These are phyloP conservation scores for Fusarium ambrosium DNA, from an alignment of 2,329 filamentous ascomycete genomes.

Conservation along the genomic window DNA sequence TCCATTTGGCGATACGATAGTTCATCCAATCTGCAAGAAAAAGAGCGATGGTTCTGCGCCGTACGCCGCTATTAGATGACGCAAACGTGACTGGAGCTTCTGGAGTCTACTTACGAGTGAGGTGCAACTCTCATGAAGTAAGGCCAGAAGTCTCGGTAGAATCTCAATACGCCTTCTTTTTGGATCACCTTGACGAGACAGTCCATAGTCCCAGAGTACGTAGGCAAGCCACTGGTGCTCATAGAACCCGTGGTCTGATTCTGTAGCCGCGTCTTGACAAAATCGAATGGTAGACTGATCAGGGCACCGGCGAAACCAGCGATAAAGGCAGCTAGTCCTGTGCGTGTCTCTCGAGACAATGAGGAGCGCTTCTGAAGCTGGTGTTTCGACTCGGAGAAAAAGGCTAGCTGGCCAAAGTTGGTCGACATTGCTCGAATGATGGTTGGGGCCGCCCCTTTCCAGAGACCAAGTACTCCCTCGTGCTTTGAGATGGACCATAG, in stretches of 20 bases:
- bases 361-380: background rate
- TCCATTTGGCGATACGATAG: too few relatives aligned
- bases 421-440: conserved; percentile 38
- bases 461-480: too few relatives aligned
- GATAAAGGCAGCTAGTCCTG: background rate
- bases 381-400: conserved; percentile 37
- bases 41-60: too few relatives aligned
- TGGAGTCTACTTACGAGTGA: conserved; percentile 64
- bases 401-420: conserved; percentile 40
- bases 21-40: too few relatives aligned
- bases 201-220: background rate
- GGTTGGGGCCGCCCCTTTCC: too few relatives aligned
- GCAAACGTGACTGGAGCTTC: too few relatives aligned
- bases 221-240: background rate
- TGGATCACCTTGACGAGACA: background rate
- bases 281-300: background rate
- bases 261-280: background rate
- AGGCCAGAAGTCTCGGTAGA: conserved; percentile 79
- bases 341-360: background rate
- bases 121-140: conserved; percentile 79
- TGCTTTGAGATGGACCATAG: too few relatives aligned
- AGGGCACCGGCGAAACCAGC: background rate
- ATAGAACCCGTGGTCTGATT: background rate
- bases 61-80: too few relatives aligned
- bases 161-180: conserved; percentile 75